Percentiles rank a stretch among this genome's conserved stretches.
phyloP scores from a whole-genome alignment of 768 basidiomycete genomes.

The Kwoniella heveanensis region DNA sequence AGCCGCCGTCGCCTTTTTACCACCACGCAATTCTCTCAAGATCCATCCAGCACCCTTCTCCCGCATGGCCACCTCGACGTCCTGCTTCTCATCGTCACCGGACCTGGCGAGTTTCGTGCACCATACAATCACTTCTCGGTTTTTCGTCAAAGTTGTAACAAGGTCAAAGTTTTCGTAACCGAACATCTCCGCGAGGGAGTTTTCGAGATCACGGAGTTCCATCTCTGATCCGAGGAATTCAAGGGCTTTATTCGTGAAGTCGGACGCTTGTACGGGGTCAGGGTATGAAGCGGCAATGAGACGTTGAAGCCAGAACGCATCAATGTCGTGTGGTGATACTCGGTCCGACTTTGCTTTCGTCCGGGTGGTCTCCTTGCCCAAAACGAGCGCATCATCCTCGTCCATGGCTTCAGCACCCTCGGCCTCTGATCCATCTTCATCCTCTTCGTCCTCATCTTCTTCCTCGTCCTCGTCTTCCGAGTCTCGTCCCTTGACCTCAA shows the following conservation, averaged over 20 bases:
- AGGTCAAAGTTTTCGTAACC: constrained; percentile 82
- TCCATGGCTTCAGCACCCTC: constrained; percentile 60
- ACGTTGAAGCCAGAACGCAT: constrained; percentile 98
- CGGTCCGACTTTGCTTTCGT: constrained; percentile 66
- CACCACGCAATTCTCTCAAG: constrained; percentile 80
- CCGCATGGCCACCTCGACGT: constrained; percentile 96
- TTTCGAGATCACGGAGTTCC: constrained; percentile 87
- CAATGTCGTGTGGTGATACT: constrained; percentile 86
- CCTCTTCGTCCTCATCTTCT: constrained; percentile 60
- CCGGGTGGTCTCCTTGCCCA: constrained; percentile 66
- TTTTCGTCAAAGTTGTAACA: constrained; percentile 86
- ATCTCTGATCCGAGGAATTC: constrained; percentile 83
- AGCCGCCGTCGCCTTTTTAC: constrained; percentile 60
- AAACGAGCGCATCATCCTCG: constrained; percentile 72
- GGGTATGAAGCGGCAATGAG: constrained; percentile 87
- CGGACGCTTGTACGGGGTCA: constrained; percentile 90
- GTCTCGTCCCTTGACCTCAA: constrained; percentile 75
- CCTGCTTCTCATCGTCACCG: constrained; percentile 81
- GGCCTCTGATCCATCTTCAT: constrained; percentile 54
- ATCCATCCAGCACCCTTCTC: constrained; percentile 98
- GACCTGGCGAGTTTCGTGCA: constrained; percentile 92
- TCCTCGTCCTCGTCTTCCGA: constrained; percentile 72
- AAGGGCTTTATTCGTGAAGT: constrained; percentile 83
- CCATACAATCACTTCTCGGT: constrained; percentile 95
- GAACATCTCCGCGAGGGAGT: constrained; percentile 93